Evolutionary conservation across 73 alveolate genomes (phyloP), one percentile per base, ranked within the genome.

Genomic region (Blepharisma japonicum): DNA sequence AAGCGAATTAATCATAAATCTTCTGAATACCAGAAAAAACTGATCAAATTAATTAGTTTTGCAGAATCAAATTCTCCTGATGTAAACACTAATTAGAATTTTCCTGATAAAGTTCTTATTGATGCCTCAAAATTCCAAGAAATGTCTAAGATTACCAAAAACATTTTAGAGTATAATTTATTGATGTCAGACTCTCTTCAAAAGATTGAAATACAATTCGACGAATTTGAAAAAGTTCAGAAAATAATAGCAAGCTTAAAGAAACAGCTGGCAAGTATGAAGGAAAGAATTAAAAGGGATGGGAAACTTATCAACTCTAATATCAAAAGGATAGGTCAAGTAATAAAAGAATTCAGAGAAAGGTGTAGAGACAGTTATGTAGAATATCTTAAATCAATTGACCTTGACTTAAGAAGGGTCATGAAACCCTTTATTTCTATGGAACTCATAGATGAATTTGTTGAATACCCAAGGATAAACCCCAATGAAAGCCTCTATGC

Each of bases 331-430:
- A 25, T 61, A 8, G 11, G 18, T 2, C 14, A 11, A 20, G 46
- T 61, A 9, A n/a, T 14, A 8, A 61, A 61, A 5, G 74, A 61
- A 61, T 61, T 20, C 74, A 61, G 23, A 61, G 23, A 14, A 14
- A n/a, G 74, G 11, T 61, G 74, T 25, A n/a, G 23, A 48, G 11
- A n/a, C 2, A 18, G 49, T 5, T 61, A 14, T 61, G 18, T 61
- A 48, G 74, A 61, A 8, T 61, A 61, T 61, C 23, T 61, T 8
- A 61, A 61, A 61, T n/a, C 47, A 0, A 61, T 61, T 61, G 74
- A 61, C 5, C n/a, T 61, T 61, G 74, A 61, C 5, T 25, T 61
- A 18, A 14, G 74, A 25, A 61, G 23, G 5, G 23, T 61, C 3
- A 14, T 61, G 23, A 61, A 61, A 5, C 74, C 74, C 23, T 61